Conservation (phyloP, 2,329 filamentous ascomycete genomes). For the Apiospora pterosperma region DNA sequence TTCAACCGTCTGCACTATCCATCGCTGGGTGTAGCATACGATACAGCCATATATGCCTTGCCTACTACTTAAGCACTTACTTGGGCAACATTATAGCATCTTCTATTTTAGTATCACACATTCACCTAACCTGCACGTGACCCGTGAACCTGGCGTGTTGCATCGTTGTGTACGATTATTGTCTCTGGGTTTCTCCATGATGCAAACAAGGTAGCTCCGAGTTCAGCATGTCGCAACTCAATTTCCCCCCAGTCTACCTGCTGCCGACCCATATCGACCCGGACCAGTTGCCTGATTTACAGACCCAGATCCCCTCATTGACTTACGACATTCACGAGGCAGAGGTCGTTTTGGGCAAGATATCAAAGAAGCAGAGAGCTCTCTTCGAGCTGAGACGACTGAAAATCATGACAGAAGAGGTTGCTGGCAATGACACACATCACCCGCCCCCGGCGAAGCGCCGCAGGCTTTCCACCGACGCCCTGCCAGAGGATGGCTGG, state of each 20-base stretch:
- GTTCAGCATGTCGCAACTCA: constrained; percentile 22
- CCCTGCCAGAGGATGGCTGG: constrained; percentile 25
- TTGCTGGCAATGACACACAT: constrained; percentile 13
- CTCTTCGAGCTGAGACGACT: constrained; percentile 72
- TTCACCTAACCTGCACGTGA: background rate
- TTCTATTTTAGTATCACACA: background rate
- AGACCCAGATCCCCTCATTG: constrained; percentile 61
- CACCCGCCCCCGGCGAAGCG: constrained; percentile 21
- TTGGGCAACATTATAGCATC: background rate
- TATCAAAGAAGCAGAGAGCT: constrained; percentile 67
- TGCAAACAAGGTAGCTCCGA: background rate
- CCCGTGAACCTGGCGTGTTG: background rate
- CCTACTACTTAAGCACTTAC: background rate
- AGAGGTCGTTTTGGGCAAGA: constrained; percentile 68
- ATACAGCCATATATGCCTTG: background rate
- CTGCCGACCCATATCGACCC: constrained; percentile 65
- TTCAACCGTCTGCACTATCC: background rate
- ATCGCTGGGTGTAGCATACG: background rate
- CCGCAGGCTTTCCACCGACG: constrained; percentile 34
- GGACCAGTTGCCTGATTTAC: constrained; percentile 60
- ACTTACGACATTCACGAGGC: constrained; percentile 73
- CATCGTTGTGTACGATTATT: background rate
- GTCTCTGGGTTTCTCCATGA: background rate
- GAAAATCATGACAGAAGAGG: constrained; percentile 57
- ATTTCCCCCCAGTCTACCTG: constrained; percentile 67